Evolutionary conservation across 164 flowering plant genomes (phyloP), one percentile per base, ranked within the genome.

Genomic region (Brasenia schreberi): DNA sequence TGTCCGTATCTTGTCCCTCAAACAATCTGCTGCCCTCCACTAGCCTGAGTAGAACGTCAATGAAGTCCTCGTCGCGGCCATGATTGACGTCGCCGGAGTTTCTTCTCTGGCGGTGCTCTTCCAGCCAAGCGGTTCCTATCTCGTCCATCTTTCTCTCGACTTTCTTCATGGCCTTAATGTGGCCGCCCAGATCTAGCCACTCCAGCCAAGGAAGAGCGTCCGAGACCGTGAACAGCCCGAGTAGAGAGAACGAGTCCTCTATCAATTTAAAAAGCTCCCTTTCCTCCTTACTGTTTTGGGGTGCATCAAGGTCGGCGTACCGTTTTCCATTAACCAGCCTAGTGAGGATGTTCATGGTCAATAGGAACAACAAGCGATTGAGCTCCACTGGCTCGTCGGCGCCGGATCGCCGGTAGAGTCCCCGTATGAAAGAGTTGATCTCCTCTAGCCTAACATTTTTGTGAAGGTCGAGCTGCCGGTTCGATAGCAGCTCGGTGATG

Each of bases 111-210:
- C 71, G 68, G 61, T 76, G 77, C 67, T 76, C 81, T 33, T 76
- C 72, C 43, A 79, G 58, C 79, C 75, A 76, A 9, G 44, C 63
- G 27, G 27, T 59, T 19, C 65, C 4, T 4, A 76, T 59, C 1
- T 17, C 7, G 63, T 73, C 74, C 67, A 76, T 6, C 27, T 70
- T 66, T 18, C 61, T 65, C 3, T 66, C 67, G 0, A 66, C 67
- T 18, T 17, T 58, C 69, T 72, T 81, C 83, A 78, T 81, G 33
- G 71, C 66, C 45, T 70, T 76, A 61, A 70, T 59, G 4, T 74
- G 19, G 5, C 83, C 83, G 3, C 64, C 65, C 42, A 72, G 56
- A 61, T 76, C 84, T 44, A 78, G 62, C 75, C 78, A 78, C 45
- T 68, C 52, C 5, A 78, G 49, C 16, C 64, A 78, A 0, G 81